Conservation (phyloP, 805 yeast genomes). For the Schwanniomyces polymorphus region DNA sequence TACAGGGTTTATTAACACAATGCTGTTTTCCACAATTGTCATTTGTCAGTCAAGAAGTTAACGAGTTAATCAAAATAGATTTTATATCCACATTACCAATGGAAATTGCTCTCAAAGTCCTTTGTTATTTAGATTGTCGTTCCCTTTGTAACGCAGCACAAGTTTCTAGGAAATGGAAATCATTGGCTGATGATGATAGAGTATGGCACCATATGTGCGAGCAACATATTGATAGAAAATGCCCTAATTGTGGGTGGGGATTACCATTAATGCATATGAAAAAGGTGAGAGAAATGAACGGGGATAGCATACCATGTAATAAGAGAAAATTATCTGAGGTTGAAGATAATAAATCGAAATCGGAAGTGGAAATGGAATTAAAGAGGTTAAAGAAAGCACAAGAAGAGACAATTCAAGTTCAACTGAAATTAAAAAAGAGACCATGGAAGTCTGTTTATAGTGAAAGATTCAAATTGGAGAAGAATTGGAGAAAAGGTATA, state of each 20-base stretch:
- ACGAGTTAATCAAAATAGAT: slow-evolving; percentile 80
- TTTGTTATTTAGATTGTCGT: slow-evolving; percentile 88
- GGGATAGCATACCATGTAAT: slow-evolving; percentile 12
- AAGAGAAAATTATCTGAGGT: slow-evolving; percentile 14
- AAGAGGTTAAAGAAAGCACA: slow-evolving; percentile 8
- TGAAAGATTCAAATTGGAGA: slow-evolving; percentile 87
- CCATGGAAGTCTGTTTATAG: slow-evolving; percentile 97
- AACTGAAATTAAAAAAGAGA: slow-evolving; percentile 37
- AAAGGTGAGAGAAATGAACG: slow-evolving; percentile 53
- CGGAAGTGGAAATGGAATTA: slow-evolving; percentile 7
- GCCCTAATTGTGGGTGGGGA: slow-evolving; percentile 99
- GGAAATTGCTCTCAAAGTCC: slow-evolving; percentile 79
- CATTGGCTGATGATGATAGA: slow-evolving; percentile 89
- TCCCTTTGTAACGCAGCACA: slow-evolving; percentile 94
- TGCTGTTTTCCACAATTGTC: slow-evolving; percentile 96
- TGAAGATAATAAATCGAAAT: slow-evolving; percentile 12
- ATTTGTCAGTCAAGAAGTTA: slow-evolving; percentile 77
- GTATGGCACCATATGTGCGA: slow-evolving; percentile 99
- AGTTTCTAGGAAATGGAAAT: slow-evolving; percentile 85
- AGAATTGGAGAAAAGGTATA: slow-evolving; percentile 90
- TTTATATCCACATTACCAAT: slow-evolving; percentile 82
- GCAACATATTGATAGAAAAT: slow-evolving; percentile 95
- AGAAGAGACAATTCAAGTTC: slow-evolving; percentile 7
- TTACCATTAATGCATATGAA: slow-evolving; percentile 91
- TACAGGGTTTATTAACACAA: slow-evolving; percentile 81